These are phyloP conservation scores for Scedosporium apiospermum DNA, from an alignment of 2,329 filamentous ascomycete species.

Conservation along the genomic window DNA sequence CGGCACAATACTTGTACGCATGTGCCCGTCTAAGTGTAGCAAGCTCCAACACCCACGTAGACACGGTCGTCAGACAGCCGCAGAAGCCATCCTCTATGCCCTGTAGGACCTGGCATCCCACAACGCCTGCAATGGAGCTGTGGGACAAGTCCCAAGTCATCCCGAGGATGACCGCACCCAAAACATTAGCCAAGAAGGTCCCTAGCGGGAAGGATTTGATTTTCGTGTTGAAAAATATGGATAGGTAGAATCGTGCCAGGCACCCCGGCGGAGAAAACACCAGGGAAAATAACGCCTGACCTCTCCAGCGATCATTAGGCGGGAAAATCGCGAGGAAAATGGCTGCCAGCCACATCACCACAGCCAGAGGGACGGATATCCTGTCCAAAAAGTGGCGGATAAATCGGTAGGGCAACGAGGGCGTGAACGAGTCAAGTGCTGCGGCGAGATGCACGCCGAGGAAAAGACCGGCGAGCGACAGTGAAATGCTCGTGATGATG, in stretches of 20 bases:
- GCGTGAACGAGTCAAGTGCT: slow-evolving; percentile 46
- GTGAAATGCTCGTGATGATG: slow-evolving; percentile 58
- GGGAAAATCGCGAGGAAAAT: slow-evolving; percentile 63
- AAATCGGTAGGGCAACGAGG: slow-evolving; percentile 47
- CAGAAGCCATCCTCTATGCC: slow-evolving; percentile 61
- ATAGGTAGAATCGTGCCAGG: slow-evolving; percentile 63
- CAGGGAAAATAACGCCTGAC: slow-evolving; percentile 63
- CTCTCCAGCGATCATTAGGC: slow-evolving; percentile 66
- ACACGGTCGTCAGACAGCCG: slow-evolving; percentile 56
- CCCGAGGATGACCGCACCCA: slow-evolving; percentile 65
- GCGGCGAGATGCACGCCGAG: slow-evolving; percentile 68
- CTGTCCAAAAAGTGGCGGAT: slow-evolving; percentile 56
- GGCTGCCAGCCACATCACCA: slow-evolving; percentile 69
- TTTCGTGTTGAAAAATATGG: slow-evolving; percentile 59
- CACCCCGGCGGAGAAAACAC: slow-evolving; percentile 79
- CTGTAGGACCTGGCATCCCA: slow-evolving; percentile 60
- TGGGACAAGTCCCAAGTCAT: slow-evolving; percentile 75
- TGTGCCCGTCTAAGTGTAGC: slow-evolving; percentile 39
- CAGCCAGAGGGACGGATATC: slow-evolving; percentile 52
- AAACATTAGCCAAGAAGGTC: slow-evolving; percentile 73
- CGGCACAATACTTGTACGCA: slow-evolving; percentile 57
- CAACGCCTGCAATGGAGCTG: slow-evolving; percentile 40
- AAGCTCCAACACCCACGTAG: slow-evolving; percentile 57
- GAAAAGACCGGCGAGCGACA: slow-evolving; percentile 61
- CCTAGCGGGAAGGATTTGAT: slow-evolving; percentile 67